Evolutionary conservation across 345 rosid genomes (phyloP), one percentile per base, ranked within the genome.

Genomic region (Orychophragmus violaceus): DNA sequence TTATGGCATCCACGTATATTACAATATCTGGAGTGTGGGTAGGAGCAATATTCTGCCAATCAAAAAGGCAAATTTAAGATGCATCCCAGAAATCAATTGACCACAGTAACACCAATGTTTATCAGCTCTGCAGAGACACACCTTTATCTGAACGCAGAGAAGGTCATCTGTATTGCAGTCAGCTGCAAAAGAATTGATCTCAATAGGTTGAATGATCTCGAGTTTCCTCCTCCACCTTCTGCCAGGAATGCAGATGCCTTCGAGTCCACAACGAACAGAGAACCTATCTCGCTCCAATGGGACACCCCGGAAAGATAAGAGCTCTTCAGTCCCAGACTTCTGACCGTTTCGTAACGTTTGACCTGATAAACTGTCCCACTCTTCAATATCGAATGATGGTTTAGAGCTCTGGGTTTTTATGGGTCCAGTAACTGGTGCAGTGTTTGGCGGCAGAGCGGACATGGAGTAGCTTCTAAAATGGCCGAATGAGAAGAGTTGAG

Each of bases 121-220:
- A 59, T 23, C 37, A 54, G 45, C 28, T 41, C 37, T n/a, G 71
- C 50, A 71, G 66, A 30, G n/a, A 28, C 74, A 13, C 59, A 91
- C 97, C 97, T 84, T 91, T 80, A 95, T 86, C 84, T 87, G 97
- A 70, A 95, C 95, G 60, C 91, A 91, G 29, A 95, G 88, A 80
- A 91, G 91, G 72, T 95, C 95, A 79, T 87, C 90, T 27, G 96
- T 87, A 71, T 91, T 91, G 83, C 96, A 95, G 75, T 88, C 85
- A 57, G 94, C 85, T 44, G 89, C 81, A 77, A 84, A 87, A 25
- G 95, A 91, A 74, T 79, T 79, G 66, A 95, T 91, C 69, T 87
- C 86, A 52, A 89, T 78, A 55, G 96, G 96, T 81, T 91, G 99
- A 84, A 95, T 80, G 17, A 89, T 84, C 79, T 95, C 85, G 54